Base-by-base conservation (phyloP, 352 stramenopile species). In the Globisporangium okanoganense region DNA sequence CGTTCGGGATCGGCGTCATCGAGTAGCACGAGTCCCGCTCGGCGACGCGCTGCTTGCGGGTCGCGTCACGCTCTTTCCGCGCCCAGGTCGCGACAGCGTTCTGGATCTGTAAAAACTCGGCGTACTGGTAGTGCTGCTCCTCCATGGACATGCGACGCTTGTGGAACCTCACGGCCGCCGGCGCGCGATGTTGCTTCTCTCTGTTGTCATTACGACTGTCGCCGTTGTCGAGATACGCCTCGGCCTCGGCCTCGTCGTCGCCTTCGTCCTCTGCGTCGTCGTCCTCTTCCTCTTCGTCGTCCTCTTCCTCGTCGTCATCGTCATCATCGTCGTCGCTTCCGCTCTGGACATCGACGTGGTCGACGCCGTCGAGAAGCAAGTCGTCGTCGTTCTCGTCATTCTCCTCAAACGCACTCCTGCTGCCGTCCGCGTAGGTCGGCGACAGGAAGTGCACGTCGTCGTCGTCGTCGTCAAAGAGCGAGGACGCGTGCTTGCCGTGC, bases 401-500 rank as follows among this genome's bases (percentile, higher is more conserved):
- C 31, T 72, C 70, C 3, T 72, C 70, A 3, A 73, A 27, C 27
- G 63, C 63, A 13, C 13, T 31, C n/a, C 67, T 52, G 9, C 61
- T 43, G 0, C 29, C 45, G 45, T n/a, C 31, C 5, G 66, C 67
- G 22, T 67, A 41, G 18, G 72, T 44, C 3, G 82, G 75, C 5
- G 73, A 84, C 49, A 77, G 66, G 48, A 87, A 88, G 44, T 89
- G 73, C 58, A 87, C 64, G 20, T 87, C 75, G 27, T 82, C 61
- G 48, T 82, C 61, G 48, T 76, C 65, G 29, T 55, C 48, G 9
- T 55, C 48, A n/a, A 55, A 27, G 16, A 55, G 10, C 12, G 6
- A 14, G 14, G 47, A 51, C n/a, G 33, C 45, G 7, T 55, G 20
- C 0, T 27, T 27, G 43, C 29, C 16, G 36, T 58, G 0, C 51